These are phyloP conservation scores for Phaeodactylum tricornutum DNA, from an alignment of 108 stramenopile species.

Conservation along the genomic window DNA sequence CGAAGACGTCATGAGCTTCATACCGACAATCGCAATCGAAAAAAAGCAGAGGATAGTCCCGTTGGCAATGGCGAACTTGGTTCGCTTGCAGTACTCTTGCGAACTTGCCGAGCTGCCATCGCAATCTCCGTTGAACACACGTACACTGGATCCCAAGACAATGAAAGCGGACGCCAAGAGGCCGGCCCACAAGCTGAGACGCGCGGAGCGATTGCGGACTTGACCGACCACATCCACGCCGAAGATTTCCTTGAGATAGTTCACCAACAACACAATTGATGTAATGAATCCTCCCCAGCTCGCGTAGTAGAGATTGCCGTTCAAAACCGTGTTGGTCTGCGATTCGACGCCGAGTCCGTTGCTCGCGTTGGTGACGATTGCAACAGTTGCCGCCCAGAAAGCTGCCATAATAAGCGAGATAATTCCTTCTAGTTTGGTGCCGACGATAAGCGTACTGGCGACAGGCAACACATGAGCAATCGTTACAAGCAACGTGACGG, in stretches of 20 bases:
- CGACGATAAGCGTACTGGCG: conserved; percentile 37
- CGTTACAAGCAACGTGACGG: conserved; percentile 36
- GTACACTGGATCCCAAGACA: conserved; percentile 67
- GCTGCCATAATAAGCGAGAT: conserved; percentile 33
- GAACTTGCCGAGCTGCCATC: conserved; percentile 7
- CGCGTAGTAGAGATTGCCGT: conserved; percentile 82
- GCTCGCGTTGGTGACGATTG: conserved; percentile 41
- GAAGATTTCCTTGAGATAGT: conserved; percentile 40
- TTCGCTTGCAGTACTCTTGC: conserved; percentile 46
- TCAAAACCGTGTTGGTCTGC: conserved; percentile 35
- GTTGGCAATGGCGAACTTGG: conserved; percentile 55
- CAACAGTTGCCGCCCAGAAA: conserved; percentile 66
- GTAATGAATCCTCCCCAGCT: conserved; percentile 68
- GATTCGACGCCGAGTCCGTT: conserved; percentile 6
- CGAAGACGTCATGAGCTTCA: conserved; percentile 50
- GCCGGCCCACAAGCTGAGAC: conserved; percentile 52
- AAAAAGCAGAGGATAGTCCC: conserved; percentile 45
- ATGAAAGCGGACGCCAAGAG: conserved; percentile 52
- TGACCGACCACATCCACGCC: conserved; percentile 64
- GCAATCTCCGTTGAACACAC: conserved; percentile 63
- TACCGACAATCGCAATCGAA: conserved; percentile 37
- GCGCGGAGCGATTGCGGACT: conserved; percentile 37
- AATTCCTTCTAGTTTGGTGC: conserved; percentile 61
- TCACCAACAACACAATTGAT: conserved; percentile 37
- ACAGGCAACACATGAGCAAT: conserved; percentile 41